These are phyloP conservation scores for Chlorokybus atmophyticus DNA, from an alignment of 139 green algal species.

Conservation along the genomic window DNA sequence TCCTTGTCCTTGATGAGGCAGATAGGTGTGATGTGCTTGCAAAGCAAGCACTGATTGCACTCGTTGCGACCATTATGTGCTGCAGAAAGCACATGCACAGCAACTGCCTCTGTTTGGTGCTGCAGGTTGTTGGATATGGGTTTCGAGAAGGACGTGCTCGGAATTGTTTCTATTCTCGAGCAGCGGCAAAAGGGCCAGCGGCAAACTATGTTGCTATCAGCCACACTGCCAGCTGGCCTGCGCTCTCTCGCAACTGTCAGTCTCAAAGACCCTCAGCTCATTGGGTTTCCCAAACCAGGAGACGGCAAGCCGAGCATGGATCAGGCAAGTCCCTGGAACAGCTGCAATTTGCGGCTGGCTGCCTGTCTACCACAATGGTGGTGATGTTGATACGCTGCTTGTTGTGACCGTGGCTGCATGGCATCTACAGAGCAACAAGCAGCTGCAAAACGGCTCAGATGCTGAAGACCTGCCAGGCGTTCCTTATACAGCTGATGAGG, in stretches of 20 bases:
- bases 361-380: no score
- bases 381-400: no score
- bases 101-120: background rate
- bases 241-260: slow-evolving; percentile 45
- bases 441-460: background rate
- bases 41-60: no score
- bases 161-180: slow-evolving; percentile 35
- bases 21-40: no score
- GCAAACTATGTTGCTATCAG: slow-evolving; percentile 66
- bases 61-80: no score
- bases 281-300: no score
- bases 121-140: slow-evolving; percentile 77
- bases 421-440: no score
- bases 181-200: background rate
- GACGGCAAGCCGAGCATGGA: no score
- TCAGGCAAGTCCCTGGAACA: no score
- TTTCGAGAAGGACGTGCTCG: slow-evolving; percentile 68
- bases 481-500: slow-evolving; percentile 3
- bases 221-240: slow-evolving; percentile 66
- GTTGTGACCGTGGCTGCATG: no score
- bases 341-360: no score
- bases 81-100: background rate
- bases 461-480: background rate
- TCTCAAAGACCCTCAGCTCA: slow-evolving; percentile 48
- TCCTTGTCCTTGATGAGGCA: slow-evolving; percentile 83